Evolutionary conservation across 805 yeast genomes (phyloP).

Genomic region (Saccharomycopsis fodiens): DNA sequence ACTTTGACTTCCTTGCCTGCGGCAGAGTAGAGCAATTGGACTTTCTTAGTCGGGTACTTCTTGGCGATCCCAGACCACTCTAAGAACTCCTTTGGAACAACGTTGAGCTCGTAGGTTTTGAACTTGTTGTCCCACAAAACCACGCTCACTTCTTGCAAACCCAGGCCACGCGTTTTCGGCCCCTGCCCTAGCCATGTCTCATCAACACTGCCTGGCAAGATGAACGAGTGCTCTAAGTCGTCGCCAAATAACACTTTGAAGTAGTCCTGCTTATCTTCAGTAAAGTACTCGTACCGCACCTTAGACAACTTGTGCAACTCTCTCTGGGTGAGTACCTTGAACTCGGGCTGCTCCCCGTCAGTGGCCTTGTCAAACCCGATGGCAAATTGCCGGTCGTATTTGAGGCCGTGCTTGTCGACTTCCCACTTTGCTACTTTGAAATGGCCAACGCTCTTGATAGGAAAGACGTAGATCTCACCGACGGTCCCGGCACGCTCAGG

Average conservation of each 20-base stretch:
- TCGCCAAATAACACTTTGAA: constrained; percentile 18
- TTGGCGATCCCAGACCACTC: constrained; percentile 8
- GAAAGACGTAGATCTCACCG: constrained; percentile 23
- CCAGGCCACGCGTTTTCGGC: background rate
- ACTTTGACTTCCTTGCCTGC: constrained; percentile 7
- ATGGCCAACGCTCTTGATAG: constrained; percentile 29
- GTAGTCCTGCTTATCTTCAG: constrained; percentile 1
- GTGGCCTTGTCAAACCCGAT: constrained; percentile 1
- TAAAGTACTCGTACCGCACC: constrained; percentile 17
- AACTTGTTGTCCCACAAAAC: constrained; percentile 26
- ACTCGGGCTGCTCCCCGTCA: background rate
- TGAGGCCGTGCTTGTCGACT: constrained; percentile 27
- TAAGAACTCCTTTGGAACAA: constrained; percentile 20
- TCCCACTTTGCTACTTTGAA: constrained; percentile 23
- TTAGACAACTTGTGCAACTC: constrained; percentile 24
- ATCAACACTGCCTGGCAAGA: constrained; percentile 5
- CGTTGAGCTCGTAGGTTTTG: constrained; percentile 22
- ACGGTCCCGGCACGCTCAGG: constrained; percentile 6
- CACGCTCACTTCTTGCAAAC: constrained; percentile 9
- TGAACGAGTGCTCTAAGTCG: constrained; percentile 20
- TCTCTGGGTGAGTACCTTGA: constrained; percentile 26
- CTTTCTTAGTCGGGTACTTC: background rate
- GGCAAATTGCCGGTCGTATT: constrained; percentile 27
- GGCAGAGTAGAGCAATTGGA: constrained; percentile 4
- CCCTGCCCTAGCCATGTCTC: constrained; percentile 2